These are phyloP conservation scores for Penicilliopsis zonata DNA, from an alignment of 495 filamentous ascomycete species.

Conservation along the genomic window DNA sequence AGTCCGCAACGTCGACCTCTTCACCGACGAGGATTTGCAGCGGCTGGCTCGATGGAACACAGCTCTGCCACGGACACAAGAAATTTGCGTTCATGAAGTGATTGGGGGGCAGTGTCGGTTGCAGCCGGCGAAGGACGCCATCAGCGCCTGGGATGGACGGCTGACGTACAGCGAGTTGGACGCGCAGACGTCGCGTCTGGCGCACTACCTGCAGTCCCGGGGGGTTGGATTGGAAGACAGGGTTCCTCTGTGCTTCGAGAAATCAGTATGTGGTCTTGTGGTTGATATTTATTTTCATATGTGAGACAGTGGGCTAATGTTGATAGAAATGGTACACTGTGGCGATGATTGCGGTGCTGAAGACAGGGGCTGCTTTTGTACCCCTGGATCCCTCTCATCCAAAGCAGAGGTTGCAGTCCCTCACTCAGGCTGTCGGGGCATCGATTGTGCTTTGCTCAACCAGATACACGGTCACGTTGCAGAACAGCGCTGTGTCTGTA, in stretches of 20 bases:
- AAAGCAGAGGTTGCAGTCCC: conserved; percentile 30
- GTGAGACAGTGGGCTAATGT: conserved; percentile 6
- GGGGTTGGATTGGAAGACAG: conserved; percentile 36
- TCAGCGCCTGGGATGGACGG: conserved; percentile 47
- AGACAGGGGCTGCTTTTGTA: conserved; percentile 48
- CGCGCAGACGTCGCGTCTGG: conserved; percentile 31
- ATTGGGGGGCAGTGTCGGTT: conserved; percentile 29
- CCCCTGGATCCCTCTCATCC: conserved; percentile 48
- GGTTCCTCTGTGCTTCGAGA: conserved; percentile 46
- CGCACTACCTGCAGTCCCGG: conserved; percentile 28
- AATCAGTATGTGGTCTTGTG: conserved; percentile 30
- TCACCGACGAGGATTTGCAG: conserved; percentile 26
- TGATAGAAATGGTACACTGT: conserved; percentile 41
- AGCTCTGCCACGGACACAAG: conserved; percentile 14
- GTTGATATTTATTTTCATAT: conserved; percentile 20
- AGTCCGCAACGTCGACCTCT: conserved; percentile 20
- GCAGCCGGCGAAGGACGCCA: conserved; percentile 30
- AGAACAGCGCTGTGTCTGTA: conserved; percentile 12
- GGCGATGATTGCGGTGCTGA: conserved; percentile 43
- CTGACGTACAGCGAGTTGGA: conserved; percentile 46
- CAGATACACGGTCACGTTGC: conserved; percentile 14
- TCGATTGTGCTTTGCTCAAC: conserved; percentile 43
- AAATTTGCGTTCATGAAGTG: conserved; percentile 40
- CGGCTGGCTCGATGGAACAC: conserved; percentile 32
- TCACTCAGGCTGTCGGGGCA: conserved; percentile 27